Evolutionary conservation across 805 yeast species (phyloP), one percentile per base, ranked within the genome.

Genomic region (Saccharomycopsis capsularis): DNA sequence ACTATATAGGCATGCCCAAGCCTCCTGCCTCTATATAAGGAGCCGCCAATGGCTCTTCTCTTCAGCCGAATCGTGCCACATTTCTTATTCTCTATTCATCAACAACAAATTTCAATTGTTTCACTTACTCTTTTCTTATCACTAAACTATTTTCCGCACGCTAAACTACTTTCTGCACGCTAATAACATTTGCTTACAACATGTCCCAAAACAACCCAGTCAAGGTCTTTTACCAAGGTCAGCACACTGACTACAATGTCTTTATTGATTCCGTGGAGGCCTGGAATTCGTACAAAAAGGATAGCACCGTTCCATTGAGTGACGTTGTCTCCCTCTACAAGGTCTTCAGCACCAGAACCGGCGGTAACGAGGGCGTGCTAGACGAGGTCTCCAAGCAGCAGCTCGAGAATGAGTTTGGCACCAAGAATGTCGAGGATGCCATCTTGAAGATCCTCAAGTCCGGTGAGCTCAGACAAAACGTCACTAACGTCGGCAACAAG

Each of bases 331-430:
- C 82, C 0, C 69, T 74, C 6, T 85, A 76, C 68, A 76, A 82
- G 58, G 72, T 87, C n/a, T 88, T 73, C 60, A 70, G 75, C 21
- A 75, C 78, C 48, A 73, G 73, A 52, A 83, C 85, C 41, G 68
- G 67, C 37, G 95, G 95, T 29, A 67, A 79, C 3, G 85, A 78
- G 57, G 95, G 95, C 49, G 71, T 74, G 6, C 61, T 84, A 23
- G 85, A 82, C 45, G 81, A 77, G 58, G 95, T 91, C 2, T 82
- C 91, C 5, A 74, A 77, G 48, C 67, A 70, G 18, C 84, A 81
- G 52, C 61, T 87, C 36, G 73, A 71, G 44, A 75, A 75, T 54
- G 93, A 86, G 59, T 87, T 88, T 56, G 91, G 89, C 25, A 68
- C 75, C 23, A 60, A 55, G 7, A 66, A 71, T 43, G 59, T 63